Percentiles rank a stretch among this genome's conserved stretches.
Conservation (phyloP, 768 basidiomycete species). For the Tephrocybe sp. region DNA sequence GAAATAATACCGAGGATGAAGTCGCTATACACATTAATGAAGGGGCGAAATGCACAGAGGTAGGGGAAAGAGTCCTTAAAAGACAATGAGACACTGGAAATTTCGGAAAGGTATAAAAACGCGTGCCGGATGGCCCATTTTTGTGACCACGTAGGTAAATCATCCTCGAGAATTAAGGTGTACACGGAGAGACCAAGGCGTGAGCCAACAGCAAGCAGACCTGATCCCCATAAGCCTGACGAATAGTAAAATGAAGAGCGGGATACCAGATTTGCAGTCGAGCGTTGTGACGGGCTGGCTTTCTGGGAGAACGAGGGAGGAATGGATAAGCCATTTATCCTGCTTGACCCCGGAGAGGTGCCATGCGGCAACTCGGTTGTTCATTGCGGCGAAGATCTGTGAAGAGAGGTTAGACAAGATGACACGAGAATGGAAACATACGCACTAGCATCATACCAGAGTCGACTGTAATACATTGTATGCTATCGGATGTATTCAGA, state of each 20-base stretch:
- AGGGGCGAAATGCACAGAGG: slow-evolving; percentile 66
- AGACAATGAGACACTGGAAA: slow-evolving; percentile 4
- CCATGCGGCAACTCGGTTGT: slow-evolving; percentile 74
- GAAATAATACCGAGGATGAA: slow-evolving; percentile 50
- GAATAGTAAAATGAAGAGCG: slow-evolving; percentile 1
- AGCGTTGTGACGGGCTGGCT: slow-evolving; percentile 56
- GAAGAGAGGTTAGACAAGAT: slow-evolving; percentile 13
- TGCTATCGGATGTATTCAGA: slow-evolving; percentile 38
- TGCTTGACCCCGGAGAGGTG: slow-evolving; percentile 65
- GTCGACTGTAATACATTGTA: slow-evolving; percentile 71
- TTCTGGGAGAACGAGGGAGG: slow-evolving; percentile 68
- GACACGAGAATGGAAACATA: slow-evolving; percentile 18
- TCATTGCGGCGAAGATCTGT: slow-evolving; percentile 75
- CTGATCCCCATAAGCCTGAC: slow-evolving; percentile 41
- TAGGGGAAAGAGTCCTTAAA: slow-evolving; percentile 47
- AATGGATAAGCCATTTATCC: slow-evolving; percentile 78
- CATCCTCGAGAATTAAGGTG: slow-evolving; percentile 76
- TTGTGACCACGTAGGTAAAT: slow-evolving; percentile 79
- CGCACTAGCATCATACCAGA: slow-evolving; percentile 80
- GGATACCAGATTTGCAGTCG: slow-evolving; percentile 73
- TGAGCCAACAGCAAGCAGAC: slow-evolving; percentile 73
- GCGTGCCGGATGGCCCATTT: slow-evolving; percentile 73
- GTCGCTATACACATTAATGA: slow-evolving; percentile 75
- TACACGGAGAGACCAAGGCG: slow-evolving; percentile 65
- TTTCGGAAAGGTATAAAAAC: not conserved